Evolutionary conservation across 257 asterid species (phyloP), one percentile per base, ranked within the genome.

Genomic region (Rauvolfia tetraphylla): DNA sequence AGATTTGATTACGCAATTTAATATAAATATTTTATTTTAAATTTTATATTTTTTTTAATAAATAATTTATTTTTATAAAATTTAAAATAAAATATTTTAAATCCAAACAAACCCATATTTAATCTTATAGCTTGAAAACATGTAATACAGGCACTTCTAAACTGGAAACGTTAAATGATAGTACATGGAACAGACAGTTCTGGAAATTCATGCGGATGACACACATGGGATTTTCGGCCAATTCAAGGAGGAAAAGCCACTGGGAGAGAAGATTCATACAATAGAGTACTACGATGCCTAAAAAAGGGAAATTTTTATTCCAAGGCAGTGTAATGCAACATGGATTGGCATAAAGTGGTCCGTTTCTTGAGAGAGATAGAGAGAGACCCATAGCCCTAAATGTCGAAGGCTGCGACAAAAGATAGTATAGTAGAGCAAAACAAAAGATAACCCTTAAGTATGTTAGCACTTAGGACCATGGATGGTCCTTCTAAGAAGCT

Each of bases 301-400:
- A 27, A 61, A 61, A 33, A 61, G 68, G 22, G 12, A 59, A 59
- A 7, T 10, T 12, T 59, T 59, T 7, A 59, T 63, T 17, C 69
- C 25, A 63, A 63, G 42, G 42, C 1, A 29, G 20, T 23, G 63
- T 58, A n/a, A 25, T 58, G 66, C 39, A 61, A 34, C 23, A 69
- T 69, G 59, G 61, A 44, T 46, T 46, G 74, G 56, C 61, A 12
- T 12, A 48, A 71, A 29, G 75, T 71, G 75, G 75, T 73, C 59
- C 75, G 15, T 46, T 27, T 69, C 20, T 46, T 42, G 59, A 22
- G 14, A 46, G 10, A 71, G 27, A 12, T 22, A 67, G 12, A 10
- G 27, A 39, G 0, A 67, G 51, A 67, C 31, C 51, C 72, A 36
- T 67, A 67, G 51, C 72, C 72, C 72, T 39, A 67, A 38, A 67